Evolutionary conservation across 805 yeast species (phyloP).

Genomic region (Kodamaea restingae): DNA sequence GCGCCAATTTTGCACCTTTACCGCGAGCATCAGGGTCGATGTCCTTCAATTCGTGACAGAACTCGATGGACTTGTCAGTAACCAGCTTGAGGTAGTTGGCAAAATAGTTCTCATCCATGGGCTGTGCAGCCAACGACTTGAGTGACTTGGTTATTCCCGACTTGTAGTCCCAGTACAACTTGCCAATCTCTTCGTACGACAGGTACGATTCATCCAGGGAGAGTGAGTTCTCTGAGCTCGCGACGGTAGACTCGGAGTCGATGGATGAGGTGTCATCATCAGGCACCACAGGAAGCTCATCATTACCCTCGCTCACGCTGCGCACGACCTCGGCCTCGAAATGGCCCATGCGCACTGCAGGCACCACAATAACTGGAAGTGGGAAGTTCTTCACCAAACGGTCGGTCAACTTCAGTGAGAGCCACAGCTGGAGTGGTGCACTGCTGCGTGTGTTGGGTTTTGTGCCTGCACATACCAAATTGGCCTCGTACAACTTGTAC

Average conservation of each 20-base stretch:
- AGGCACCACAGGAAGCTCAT: neutral
- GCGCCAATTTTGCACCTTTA: slow-evolving; percentile 39
- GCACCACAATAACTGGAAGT: slow-evolving; percentile 64
- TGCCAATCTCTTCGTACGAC: slow-evolving; percentile 38
- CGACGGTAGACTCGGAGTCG: slow-evolving; percentile 13
- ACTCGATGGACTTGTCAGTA: slow-evolving; percentile 31
- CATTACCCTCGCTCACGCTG: slow-evolving; percentile 12
- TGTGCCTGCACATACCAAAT: slow-evolving; percentile 52
- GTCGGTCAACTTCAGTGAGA: slow-evolving; percentile 58
- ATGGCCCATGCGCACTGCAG: slow-evolving; percentile 53
- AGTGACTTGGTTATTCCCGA: slow-evolving; percentile 14
- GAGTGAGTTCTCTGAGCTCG: slow-evolving; percentile 17
- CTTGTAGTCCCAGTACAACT: slow-evolving; percentile 29
- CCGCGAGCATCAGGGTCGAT: slow-evolving; percentile 39
- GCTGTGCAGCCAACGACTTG: slow-evolving; percentile 13
- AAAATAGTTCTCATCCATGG: slow-evolving; percentile 26
- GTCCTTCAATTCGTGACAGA: slow-evolving; percentile 33
- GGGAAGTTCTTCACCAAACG: slow-evolving; percentile 60
- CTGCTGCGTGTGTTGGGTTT: slow-evolving; percentile 41
- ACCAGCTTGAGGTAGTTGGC: slow-evolving; percentile 24
- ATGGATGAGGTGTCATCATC: slow-evolving; percentile 15
- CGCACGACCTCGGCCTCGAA: slow-evolving; percentile 46
- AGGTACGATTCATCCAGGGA: slow-evolving; percentile 31
- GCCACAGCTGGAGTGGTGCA: slow-evolving; percentile 58
- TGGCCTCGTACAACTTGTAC: slow-evolving; percentile 59